Evolutionary conservation across 2,329 filamentous ascomycete species (phyloP), one percentile per base, ranked within the genome.

Genomic region (Botryotinia convoluta): DNA sequence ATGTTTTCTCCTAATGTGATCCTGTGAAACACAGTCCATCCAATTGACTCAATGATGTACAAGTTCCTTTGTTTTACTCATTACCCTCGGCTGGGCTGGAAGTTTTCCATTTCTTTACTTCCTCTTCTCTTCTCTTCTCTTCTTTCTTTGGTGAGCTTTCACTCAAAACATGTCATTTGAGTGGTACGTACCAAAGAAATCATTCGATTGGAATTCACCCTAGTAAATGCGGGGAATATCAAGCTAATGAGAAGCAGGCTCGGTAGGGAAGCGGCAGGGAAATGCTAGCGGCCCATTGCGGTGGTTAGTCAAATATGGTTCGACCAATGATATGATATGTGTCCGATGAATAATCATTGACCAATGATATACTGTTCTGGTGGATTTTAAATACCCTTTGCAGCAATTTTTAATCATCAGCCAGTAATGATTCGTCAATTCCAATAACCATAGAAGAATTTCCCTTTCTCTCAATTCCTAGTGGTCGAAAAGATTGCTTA

Each of bases 201-300:
- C 65, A 42, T 68, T 57, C 65, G 65, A 68, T 68, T n/a, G 62
- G 62, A 35, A 48, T 65, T 35, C 42, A 65, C 62, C 64, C 48
- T 20, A 54, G 65, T 42, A 57, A 68, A 57, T 68, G 48, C 65
- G 65, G 65, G 65, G 65, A 68, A 57, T 68, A 10, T 14, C 14
- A 42, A 42, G 48, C 48, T 57, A 54, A n/a, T 57, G 48, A n/a
- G 35, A 57, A 54, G 64, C 35, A 22, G 45, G 64, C 51, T 57
- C 51, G 51, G 51, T 29, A 57, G n/a, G 51, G 51, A 26, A 57
- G 51, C 51, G 51, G 51, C 51, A 57, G 51, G 51, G 51, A 57
- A 35, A 39, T 39, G 20, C 62, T 65, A 65, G 62, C 62, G 62
- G 62, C 29, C n/a, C 62, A 35, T 48, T 16, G 29, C 42, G 42